These are phyloP conservation scores for Rhizophagus sp. DNA, from an alignment of 192 early-diverging fungal species.

Conservation along the genomic window DNA sequence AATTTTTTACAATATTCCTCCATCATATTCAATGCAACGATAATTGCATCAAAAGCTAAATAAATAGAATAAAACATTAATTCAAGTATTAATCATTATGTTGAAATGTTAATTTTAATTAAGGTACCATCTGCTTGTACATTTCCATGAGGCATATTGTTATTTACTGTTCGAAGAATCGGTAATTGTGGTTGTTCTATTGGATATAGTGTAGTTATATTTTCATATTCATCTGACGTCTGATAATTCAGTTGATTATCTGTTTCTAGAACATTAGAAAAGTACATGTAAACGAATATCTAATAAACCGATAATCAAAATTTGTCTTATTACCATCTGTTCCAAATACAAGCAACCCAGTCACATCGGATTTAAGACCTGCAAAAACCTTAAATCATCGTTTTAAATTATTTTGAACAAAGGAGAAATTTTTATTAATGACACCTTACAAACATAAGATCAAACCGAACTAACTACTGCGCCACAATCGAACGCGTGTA, in stretches of 20 bases:
- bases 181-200: conserved; percentile 47
- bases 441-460: background rate
- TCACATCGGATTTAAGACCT: conserved; percentile 66
- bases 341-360: conserved; percentile 58
- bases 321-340: conserved; percentile 47
- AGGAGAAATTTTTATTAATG: background rate
- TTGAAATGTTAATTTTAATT: background rate
- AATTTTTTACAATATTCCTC: conserved; percentile 52
- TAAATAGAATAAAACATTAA: background rate
- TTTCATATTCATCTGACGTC: conserved; percentile 36
- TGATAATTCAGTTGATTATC: conserved; percentile 52
- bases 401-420: background rate
- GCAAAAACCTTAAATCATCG: conserved; percentile 53
- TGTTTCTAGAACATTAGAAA: conserved; percentile 44
- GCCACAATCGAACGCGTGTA: background rate
- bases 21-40: conserved; percentile 59
- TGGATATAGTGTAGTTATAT: conserved; percentile 38
- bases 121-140: conserved; percentile 52
- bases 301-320: background rate
- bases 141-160: conserved; percentile 41
- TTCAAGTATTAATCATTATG: conserved; percentile 14
- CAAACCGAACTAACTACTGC: background rate
- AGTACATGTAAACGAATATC: background rate
- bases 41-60: conserved; percentile 66
- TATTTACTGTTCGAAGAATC: conserved; percentile 51